phyloP scores from a whole-genome alignment of 768 basidiomycete species.

The Exsudoporus frostii region DNA sequence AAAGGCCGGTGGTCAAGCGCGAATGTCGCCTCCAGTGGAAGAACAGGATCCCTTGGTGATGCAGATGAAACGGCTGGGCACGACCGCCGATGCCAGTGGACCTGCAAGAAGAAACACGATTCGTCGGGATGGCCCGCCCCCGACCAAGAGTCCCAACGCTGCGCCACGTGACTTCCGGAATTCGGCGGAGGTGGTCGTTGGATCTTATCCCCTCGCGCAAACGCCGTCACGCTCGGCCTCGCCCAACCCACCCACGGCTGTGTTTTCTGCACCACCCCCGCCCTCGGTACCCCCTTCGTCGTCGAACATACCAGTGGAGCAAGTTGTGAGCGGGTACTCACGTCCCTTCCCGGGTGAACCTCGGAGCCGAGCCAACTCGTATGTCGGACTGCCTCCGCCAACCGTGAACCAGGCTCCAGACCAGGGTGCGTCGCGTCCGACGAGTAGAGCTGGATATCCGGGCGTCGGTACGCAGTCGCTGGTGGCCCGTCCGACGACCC shows the following conservation, averaged over 20 bases:
- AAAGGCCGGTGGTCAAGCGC: constrained; percentile 5
- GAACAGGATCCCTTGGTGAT: constrained; percentile 61
- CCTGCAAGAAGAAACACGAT: constrained; percentile 19
- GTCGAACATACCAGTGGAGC: constrained; percentile 59
- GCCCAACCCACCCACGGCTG: constrained; percentile 70
- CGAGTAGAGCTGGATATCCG: constrained; percentile 64
- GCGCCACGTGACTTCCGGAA: constrained; percentile 61
- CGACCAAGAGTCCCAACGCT: constrained; percentile 10
- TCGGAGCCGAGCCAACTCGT: constrained; percentile 53
- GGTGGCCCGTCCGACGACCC: constrained; percentile 64
- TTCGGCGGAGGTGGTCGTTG: constrained; percentile 78
- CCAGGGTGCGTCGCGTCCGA: constrained; percentile 47
- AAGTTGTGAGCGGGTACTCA: constrained; percentile 73
- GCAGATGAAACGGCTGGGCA: constrained; percentile 56
- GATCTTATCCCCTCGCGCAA: constrained; percentile 56
- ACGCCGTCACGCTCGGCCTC: constrained; percentile 65
- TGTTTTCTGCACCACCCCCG: constrained; percentile 66
- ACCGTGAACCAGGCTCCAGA: constrained; percentile 23
- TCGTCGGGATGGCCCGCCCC: constrained; percentile 27
- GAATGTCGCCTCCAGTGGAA: constrained; percentile 34
- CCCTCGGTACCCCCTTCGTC: constrained; percentile 34
- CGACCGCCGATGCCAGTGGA: constrained; percentile 25
- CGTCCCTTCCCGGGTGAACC: constrained; percentile 87
- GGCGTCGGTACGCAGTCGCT: constrained; percentile 78
- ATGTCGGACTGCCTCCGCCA: constrained; percentile 30